phyloP scores from a whole-genome alignment of 2,329 filamentous ascomycete species.

The Scedosporium apiospermum region DNA sequence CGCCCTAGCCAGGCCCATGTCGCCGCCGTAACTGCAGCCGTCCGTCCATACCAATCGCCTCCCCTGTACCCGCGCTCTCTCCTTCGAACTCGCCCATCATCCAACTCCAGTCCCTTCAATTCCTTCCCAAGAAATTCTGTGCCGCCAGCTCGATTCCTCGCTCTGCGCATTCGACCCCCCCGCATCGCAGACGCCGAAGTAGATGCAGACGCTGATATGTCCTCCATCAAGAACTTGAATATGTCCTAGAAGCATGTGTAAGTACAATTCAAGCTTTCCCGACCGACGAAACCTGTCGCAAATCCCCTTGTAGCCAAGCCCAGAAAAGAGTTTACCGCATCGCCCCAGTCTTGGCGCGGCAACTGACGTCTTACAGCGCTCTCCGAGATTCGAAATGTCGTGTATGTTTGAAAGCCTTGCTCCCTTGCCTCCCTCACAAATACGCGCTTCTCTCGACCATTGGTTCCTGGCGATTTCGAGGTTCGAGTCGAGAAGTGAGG shows the following conservation, averaged over 20 bases:
- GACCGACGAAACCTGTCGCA: background rate
- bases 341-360: conserved; percentile 7
- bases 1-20: background rate
- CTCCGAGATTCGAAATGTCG: conserved; percentile 39
- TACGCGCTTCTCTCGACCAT: background rate
- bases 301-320: background rate
- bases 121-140: background rate
- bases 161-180: background rate
- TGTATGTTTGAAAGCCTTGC: conserved; percentile 25
- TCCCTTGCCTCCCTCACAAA: background rate
- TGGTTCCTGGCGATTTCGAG: background rate
- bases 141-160: background rate
- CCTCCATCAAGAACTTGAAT: conserved; percentile 4
- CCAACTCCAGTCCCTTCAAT: background rate
- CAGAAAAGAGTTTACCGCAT: background rate
- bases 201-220: conserved; percentile 5
- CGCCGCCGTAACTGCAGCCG: background rate
- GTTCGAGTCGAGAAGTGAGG: background rate
- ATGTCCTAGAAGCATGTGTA: conserved; percentile 8
- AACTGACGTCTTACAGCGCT: conserved; percentile 33
- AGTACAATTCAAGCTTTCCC: background rate
- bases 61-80: background rate
- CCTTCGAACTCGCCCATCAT: background rate
- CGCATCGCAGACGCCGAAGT: background rate
- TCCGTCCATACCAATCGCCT: background rate